Conservation (phyloP, 176 grass and related monocot genomes). For the Melocanna baccifera region DNA sequence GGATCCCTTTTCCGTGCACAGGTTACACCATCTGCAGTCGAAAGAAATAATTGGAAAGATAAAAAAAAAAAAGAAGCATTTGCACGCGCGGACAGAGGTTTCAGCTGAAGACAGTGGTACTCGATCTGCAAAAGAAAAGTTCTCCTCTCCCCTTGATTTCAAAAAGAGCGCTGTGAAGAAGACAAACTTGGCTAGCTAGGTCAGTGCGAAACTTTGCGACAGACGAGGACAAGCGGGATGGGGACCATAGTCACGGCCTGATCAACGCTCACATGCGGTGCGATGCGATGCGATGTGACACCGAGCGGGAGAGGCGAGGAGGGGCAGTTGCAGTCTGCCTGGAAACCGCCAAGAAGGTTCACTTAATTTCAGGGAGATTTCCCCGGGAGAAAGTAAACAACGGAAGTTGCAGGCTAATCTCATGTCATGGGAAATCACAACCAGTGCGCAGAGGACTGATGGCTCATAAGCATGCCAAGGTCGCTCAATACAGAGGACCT, state of each 20-base stretch:
- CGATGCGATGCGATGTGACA: not conserved
- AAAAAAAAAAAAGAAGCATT: not conserved
- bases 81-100: constrained; percentile 1
- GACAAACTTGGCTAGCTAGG: constrained; percentile 14
- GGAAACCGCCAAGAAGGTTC: constrained; percentile 11
- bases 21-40: not conserved
- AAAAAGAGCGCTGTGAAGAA: not conserved
- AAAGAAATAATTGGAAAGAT: not conserved
- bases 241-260: not conserved
- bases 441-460: not conserved
- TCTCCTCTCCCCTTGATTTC: not conserved
- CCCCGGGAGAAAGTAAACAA: not conserved
- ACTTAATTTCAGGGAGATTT: not conserved
- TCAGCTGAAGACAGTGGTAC: not conserved
- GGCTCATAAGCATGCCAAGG: not conserved
- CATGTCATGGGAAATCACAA: not conserved
- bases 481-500: not conserved
- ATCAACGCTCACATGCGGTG: not conserved
- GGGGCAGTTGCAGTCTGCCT: not conserved
- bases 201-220: not conserved
- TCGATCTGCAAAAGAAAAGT: not conserved
- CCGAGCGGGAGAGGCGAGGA: not conserved
- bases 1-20: constrained; percentile 18
- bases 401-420: constrained; percentile 17
- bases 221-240: not conserved